Evolutionary conservation across 176 grass and related monocot species (phyloP).

Genomic region (Hyparrhenia diplandra): DNA sequence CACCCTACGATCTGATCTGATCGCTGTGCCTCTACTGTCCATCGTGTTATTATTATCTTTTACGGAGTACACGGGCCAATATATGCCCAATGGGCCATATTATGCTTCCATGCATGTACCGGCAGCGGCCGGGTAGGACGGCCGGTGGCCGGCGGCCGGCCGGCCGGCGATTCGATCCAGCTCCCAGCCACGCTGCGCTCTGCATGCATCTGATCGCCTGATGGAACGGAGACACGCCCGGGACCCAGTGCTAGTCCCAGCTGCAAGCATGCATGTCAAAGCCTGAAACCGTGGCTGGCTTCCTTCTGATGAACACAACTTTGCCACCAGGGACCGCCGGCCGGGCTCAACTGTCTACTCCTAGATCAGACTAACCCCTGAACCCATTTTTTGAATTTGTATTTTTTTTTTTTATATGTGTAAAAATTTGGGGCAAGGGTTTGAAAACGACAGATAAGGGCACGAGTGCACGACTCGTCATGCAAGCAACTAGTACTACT

Average conservation of each 20-base stretch:
- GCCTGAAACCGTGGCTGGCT: neutral
- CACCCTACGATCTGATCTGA: conserved; percentile 16
- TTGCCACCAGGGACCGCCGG: neutral
- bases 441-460: neutral
- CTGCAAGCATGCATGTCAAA: conserved; percentile 5
- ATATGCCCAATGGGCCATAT: neutral
- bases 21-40: neutral
- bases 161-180: neutral
- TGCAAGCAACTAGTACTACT: conserved; percentile 4
- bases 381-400: neutral
- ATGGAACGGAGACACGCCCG: too few species aligned
- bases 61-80: neutral
- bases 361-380: neutral
- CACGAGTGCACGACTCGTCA: conserved; percentile 20
- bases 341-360: neutral
- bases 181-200: too few species aligned
- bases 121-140: neutral
- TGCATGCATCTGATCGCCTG: too few species aligned
- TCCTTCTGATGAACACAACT: conserved; percentile 1
- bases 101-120: neutral
- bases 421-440: neutral
- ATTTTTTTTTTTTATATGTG: too few species aligned
- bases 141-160: neutral
- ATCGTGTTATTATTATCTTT: conserved; percentile 26
- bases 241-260: conserved; percentile 4